Evolutionary conservation across 352 stramenopile genomes (phyloP).

Genomic region (Phytophthora crassamura): DNA sequence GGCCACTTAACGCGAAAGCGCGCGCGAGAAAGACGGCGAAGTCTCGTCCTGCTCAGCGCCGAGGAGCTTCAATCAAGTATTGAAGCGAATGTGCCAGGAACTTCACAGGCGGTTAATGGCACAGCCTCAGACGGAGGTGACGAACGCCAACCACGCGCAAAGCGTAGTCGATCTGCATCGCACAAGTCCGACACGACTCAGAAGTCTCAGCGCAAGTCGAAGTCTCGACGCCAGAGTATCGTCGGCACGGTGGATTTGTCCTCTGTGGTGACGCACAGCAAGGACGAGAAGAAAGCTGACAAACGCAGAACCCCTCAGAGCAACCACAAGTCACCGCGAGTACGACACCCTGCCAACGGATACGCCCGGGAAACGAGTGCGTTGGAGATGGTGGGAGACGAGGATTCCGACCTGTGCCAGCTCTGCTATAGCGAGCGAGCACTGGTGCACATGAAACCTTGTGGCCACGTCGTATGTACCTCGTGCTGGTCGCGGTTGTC

Average conservation of each 20-base stretch:
- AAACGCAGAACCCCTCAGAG: conserved; percentile 19
- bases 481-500: conserved; percentile 59
- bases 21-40: conserved; percentile 34
- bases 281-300: conserved; percentile 1
- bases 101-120: conserved; percentile 5
- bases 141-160: conserved; percentile 4
- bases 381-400: conserved; percentile 36
- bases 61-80: conserved; percentile 29
- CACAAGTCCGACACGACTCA: conserved; percentile 8
- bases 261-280: background rate
- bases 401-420: conserved; percentile 39
- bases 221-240: conserved; percentile 53
- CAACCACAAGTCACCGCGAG: conserved; percentile 14
- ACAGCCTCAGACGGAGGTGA: conserved; percentile 7
- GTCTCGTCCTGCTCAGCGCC: conserved; percentile 34
- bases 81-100: conserved; percentile 1
- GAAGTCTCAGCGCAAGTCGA: conserved; percentile 33
- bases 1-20: conserved; percentile 31
- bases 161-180: conserved; percentile 13
- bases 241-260: conserved; percentile 30
- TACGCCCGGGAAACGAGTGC: conserved; percentile 31
- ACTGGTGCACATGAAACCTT: conserved; percentile 66
- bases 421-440: conserved; percentile 54
- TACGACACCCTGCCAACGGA: conserved; percentile 14
- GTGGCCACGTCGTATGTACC: conserved; percentile 52